These are phyloP conservation scores for Lepiota brunneoincarnata DNA, from an alignment of 768 basidiomycete species.

Conservation along the genomic window DNA sequence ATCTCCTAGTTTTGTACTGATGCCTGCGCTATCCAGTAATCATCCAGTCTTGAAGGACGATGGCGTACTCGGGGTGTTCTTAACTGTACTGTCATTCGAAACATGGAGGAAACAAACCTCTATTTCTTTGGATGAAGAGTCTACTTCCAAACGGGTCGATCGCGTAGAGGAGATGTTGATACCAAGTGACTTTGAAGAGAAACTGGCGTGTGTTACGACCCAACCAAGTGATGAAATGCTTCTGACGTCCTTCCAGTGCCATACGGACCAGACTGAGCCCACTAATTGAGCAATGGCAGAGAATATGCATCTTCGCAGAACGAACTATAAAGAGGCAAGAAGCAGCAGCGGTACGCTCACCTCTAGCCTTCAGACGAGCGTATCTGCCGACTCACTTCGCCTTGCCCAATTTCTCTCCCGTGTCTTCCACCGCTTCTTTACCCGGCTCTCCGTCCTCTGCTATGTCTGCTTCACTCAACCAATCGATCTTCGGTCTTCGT, in stretches of 20 bases:
- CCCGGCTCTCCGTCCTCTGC: conserved; percentile 29
- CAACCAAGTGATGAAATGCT: conserved; percentile 1
- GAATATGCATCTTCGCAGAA: conserved; percentile 83
- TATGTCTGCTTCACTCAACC: conserved; percentile 28
- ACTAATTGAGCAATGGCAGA: conserved; percentile 90
- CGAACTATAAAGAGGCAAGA: conserved; percentile 87
- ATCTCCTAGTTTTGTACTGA: neutral
- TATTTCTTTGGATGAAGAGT: conserved; percentile 87
- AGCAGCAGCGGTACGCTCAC: conserved; percentile 84
- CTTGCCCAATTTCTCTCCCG: conserved; percentile 47
- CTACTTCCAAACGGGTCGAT: conserved; percentile 73
- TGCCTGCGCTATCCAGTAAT: conserved; percentile 44
- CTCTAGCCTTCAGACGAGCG: conserved; percentile 59
- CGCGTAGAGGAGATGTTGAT: conserved; percentile 88
- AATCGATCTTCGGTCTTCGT: conserved; percentile 29
- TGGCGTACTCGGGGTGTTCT: conserved; percentile 75
- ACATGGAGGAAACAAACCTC: conserved; percentile 79
- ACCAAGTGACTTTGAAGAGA: conserved; percentile 89
- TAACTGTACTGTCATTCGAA: conserved; percentile 83
- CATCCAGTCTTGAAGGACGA: conserved; percentile 92
- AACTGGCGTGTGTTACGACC: conserved; percentile 58
- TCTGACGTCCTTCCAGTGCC: conserved; percentile 39
- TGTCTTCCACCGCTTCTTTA: conserved; percentile 32
- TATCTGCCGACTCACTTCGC: conserved; percentile 70
- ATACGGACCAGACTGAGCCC: conserved; percentile 74